Evolutionary conservation across 371 early-diverging fungal genomes (phyloP).

Genomic region (Mucor racemosus): DNA sequence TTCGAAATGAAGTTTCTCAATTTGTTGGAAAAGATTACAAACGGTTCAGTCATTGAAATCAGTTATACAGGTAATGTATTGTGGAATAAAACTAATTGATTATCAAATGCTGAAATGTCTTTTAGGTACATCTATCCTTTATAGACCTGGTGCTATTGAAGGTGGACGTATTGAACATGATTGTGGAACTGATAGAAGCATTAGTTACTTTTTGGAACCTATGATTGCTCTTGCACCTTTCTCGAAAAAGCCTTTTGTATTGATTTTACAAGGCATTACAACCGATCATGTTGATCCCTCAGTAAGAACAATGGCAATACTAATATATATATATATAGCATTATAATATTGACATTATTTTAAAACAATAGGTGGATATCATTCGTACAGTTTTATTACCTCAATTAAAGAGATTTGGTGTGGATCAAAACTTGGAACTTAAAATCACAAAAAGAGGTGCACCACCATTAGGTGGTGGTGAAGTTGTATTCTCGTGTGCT

Average conservation of each 20-base stretch:
- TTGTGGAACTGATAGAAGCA: slow-evolving; percentile 76
- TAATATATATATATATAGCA: too few species aligned
- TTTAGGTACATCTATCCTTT: slow-evolving; percentile 80
- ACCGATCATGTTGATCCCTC: slow-evolving; percentile 88
- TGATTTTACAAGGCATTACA: slow-evolving; percentile 90
- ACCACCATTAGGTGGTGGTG: slow-evolving; percentile 95
- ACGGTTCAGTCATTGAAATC: slow-evolving; percentile 91
- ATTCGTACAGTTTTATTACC: slow-evolving; percentile 91
- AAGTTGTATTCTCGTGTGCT: slow-evolving; percentile 86
- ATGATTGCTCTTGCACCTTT: slow-evolving; percentile 93
- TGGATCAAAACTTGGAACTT: slow-evolving; percentile 82
- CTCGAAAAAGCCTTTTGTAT: slow-evolving; percentile 78
- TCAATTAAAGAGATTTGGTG: slow-evolving; percentile 83
- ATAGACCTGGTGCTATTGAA: slow-evolving; percentile 87
- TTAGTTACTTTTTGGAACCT: slow-evolving; percentile 93
- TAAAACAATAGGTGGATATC: slow-evolving; percentile 71
- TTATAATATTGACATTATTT: not conserved
- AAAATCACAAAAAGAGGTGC: slow-evolving; percentile 94
- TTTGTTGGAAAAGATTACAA: slow-evolving; percentile 90
- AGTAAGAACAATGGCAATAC: slow-evolving; percentile 41
- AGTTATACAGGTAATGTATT: slow-evolving; percentile 81
- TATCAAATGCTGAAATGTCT: not conserved
- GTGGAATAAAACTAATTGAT: not conserved
- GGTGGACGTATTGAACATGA: slow-evolving; percentile 90
- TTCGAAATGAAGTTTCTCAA: slow-evolving; percentile 88